Base-by-base conservation (phyloP, 2,329 filamentous ascomycete species). In the Cercospora nicotianae region DNA sequence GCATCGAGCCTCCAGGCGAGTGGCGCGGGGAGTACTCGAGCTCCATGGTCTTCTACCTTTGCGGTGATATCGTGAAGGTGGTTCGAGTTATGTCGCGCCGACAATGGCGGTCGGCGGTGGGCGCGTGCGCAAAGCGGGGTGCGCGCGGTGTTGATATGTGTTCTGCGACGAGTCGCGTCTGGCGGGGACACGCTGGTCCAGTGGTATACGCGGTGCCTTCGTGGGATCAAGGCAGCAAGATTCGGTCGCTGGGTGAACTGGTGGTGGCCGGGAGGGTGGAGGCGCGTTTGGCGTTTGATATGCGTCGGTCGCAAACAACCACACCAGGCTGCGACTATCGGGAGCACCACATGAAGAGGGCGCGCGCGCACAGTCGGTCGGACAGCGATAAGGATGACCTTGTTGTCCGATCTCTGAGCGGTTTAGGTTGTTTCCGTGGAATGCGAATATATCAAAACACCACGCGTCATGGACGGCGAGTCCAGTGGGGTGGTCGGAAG, bases 1-100 rank as follows among this genome's bases (percentile, higher is more conserved):
- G 93, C 75, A 96, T 85, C 67, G 92, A 94, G 76, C 92, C 92
- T 78, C 91, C 91, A 18, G 77, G 76, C 67, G 83, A 82, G 73
- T 83, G 82, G 73, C 81, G 81, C 63, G 83, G 83, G 63, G 83
- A 84, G 74, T 82, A 84, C 69, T 81, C 80, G 72, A 83, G 81
- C 76, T 83, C 82, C 82, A 84, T 84, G 2, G 53, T 58, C 23
- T n/a, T 18, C 26, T 63, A 51, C 63, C 61, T 57, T 23, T 48
- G 60, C 59, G 33, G 23, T 28, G 58, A 65, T 31, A 59, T 55
- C 36, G 60, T 55, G 45, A 26, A 51, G 13, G 48, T 59, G 57
- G 18, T 26, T 13, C 16, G 48, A 30, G 31, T 3, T 13, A 31
- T 20, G 28, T 57, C 48, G 62, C 62, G 48, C 48, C 62, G 20